A percentile compares a stretch with the other conserved stretches of the same genome.
phyloP scores from a whole-genome alignment of 495 filamentous ascomycete genomes.

The Neurospora sublineolata region DNA sequence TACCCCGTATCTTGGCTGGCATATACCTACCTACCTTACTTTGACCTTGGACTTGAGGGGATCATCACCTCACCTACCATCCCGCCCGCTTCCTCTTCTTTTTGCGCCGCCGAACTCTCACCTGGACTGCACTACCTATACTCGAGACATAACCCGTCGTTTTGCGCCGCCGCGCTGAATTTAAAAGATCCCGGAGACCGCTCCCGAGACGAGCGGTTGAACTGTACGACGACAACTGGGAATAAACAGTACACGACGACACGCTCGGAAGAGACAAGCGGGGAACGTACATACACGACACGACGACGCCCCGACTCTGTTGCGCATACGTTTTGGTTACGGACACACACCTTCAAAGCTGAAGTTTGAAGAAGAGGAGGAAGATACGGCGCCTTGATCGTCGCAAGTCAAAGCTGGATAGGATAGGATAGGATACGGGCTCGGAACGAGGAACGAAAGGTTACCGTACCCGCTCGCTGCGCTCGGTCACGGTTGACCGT shows the following conservation, averaged over 20 bases:
- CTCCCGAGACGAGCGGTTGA: background rate
- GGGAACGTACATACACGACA: background rate
- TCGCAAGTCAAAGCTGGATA: background rate
- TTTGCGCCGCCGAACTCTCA: background rate
- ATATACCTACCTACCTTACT: background rate
- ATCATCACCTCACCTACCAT: background rate
- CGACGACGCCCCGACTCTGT: background rate
- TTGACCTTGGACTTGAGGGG: background rate
- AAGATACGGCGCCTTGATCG: background rate
- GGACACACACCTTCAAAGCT: background rate
- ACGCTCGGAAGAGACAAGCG: background rate
- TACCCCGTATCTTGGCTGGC: background rate
- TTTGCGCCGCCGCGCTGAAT: background rate
- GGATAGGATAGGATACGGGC: background rate
- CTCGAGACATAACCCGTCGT: background rate
- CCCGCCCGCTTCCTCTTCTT: background rate
- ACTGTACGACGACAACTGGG: background rate
- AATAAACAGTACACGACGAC: background rate
- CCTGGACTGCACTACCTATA: background rate
- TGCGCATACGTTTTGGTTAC: background rate
- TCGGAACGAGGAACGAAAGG: background rate
- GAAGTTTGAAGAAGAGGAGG: background rate
- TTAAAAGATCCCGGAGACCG: background rate
- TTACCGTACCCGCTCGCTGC: background rate
- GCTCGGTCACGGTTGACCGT: background rate